Percentiles rank a stretch among this genome's conserved stretches.
Conservation (phyloP, 2,329 filamentous ascomycete genomes). For the Malbranchea zuffiana region DNA sequence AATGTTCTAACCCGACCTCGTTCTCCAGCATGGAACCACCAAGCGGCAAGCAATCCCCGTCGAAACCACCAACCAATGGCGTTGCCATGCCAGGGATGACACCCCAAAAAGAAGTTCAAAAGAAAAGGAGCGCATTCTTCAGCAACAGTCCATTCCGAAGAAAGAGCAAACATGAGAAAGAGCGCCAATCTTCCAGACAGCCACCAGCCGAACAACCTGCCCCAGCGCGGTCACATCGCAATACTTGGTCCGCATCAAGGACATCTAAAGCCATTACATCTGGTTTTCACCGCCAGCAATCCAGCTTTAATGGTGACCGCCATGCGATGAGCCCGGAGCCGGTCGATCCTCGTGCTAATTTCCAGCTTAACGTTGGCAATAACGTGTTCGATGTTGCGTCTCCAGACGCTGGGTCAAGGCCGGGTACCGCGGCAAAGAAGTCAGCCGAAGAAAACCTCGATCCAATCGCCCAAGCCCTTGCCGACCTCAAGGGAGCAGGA, state of each 20-base stretch:
- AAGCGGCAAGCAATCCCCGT: slow-evolving; percentile 62
- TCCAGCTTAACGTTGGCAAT: slow-evolving; percentile 87
- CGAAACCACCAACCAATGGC: slow-evolving; percentile 42
- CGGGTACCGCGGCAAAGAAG: slow-evolving; percentile 30
- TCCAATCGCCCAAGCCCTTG: slow-evolving; percentile 83
- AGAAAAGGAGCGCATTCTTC: slow-evolving; percentile 76
- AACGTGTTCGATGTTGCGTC: slow-evolving; percentile 91
- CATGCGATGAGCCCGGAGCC: slow-evolving; percentile 58
- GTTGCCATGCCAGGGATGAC: slow-evolving; percentile 35
- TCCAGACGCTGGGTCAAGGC: slow-evolving; percentile 47
- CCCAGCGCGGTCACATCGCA: slow-evolving; percentile 36
- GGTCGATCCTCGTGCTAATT: slow-evolving; percentile 81
- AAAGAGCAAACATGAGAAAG: slow-evolving; percentile 75
- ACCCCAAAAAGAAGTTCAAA: slow-evolving; percentile 56
- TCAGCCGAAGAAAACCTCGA: slow-evolving; percentile 55
- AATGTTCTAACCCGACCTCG: slow-evolving; percentile 80
- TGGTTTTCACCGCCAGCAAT: slow-evolving; percentile 18
- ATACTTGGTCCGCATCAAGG: slow-evolving; percentile 41
- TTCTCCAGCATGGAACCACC: slow-evolving; percentile 74
- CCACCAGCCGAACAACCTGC: slow-evolving; percentile 23
- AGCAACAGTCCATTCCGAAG: slow-evolving; percentile 85
- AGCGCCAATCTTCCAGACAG: too few relatives aligned
- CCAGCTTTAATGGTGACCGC: slow-evolving; percentile 17
- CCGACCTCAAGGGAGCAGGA: slow-evolving; percentile 76
- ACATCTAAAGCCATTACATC: slow-evolving; percentile 32